Conservation (phyloP, 2,329 filamentous ascomycete species). For the Microsporum canis region DNA sequence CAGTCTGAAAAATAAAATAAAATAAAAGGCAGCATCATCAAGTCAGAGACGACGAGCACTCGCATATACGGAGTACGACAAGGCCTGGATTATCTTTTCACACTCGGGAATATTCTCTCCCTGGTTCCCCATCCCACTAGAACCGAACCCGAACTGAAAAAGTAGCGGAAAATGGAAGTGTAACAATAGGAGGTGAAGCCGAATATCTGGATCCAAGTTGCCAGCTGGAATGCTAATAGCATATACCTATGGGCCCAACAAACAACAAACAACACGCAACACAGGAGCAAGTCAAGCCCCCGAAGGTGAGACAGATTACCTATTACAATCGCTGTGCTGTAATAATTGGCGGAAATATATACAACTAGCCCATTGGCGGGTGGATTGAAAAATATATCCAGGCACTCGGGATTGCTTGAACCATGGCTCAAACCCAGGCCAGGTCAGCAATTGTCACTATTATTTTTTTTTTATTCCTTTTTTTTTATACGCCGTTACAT, state of each 20-base stretch:
- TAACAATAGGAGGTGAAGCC: conserved; percentile 3
- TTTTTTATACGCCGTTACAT: neutral
- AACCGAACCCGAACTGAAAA: neutral
- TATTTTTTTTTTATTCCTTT: neutral
- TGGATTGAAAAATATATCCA: neutral
- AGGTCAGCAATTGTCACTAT: neutral
- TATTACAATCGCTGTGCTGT: neutral
- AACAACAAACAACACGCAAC: neutral
- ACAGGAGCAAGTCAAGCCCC: neutral
- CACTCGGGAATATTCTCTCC: neutral
- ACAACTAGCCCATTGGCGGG: neutral
- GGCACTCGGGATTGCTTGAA: conserved; percentile 1
- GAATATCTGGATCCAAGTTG: conserved; percentile 3
- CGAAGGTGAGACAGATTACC: neutral
- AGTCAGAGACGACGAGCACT: neutral
- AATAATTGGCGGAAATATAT: neutral
- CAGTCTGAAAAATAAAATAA: too few relatives aligned
- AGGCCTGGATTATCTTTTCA: neutral
- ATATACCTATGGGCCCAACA: neutral
- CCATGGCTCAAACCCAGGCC: neutral
- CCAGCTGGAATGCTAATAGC: neutral
- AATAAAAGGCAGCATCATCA: neutral
- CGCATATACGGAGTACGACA: conserved; percentile 1
- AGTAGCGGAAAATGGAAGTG: conserved; percentile 1
- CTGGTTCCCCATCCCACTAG: neutral